Evolutionary conservation across 2,329 filamentous ascomycete species (phyloP).

Genomic region (Aspergillus japonicus): DNA sequence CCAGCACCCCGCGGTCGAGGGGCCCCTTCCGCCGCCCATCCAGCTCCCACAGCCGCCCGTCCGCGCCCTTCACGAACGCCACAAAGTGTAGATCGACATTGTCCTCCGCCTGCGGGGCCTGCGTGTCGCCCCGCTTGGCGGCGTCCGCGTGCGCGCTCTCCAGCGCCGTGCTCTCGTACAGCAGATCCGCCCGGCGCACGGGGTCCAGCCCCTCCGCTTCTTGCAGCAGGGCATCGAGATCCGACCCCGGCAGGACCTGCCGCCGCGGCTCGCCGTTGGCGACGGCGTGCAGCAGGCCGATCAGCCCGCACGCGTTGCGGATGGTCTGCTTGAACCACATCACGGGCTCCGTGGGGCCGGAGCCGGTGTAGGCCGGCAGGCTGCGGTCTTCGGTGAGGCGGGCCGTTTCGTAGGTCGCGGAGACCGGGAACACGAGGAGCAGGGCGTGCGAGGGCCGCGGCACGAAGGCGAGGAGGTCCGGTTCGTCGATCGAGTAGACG

Average conservation of each 20-base stretch:
- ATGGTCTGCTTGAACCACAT: conserved; percentile 97
- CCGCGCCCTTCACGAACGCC: conserved; percentile 77
- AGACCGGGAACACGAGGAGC: conserved; percentile 88
- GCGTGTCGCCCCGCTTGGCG: conserved; percentile 73
- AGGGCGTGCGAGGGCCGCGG: conserved; percentile 85
- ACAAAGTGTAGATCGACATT: conserved; percentile 94
- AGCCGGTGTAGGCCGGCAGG: conserved; percentile 63
- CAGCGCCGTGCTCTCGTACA: conserved; percentile 74
- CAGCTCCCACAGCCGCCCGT: conserved; percentile 75
- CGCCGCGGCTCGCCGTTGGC: conserved; percentile 70
- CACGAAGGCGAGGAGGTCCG: conserved; percentile 78
- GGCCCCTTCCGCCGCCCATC: conserved; percentile 74
- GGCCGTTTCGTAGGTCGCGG: conserved; percentile 72
- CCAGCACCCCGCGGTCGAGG: conserved; percentile 63
- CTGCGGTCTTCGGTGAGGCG: conserved; percentile 70
- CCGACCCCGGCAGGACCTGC: conserved; percentile 56
- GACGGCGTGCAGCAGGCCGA: conserved; percentile 80
- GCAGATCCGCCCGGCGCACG: conserved; percentile 63
- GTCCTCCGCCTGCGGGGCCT: conserved; percentile 73
- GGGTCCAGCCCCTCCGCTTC: conserved; percentile 70
- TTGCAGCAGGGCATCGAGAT: conserved; percentile 58
- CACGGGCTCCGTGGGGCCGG: conserved; percentile 70
- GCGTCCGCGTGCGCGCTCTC: conserved; percentile 77
- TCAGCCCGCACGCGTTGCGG: conserved; percentile 86
- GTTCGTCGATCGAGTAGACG: conserved; percentile 86